These are phyloP conservation scores for Hypomontagnella monticulosa DNA, from an alignment of 495 filamentous ascomycete genomes.

Conservation along the genomic window DNA sequence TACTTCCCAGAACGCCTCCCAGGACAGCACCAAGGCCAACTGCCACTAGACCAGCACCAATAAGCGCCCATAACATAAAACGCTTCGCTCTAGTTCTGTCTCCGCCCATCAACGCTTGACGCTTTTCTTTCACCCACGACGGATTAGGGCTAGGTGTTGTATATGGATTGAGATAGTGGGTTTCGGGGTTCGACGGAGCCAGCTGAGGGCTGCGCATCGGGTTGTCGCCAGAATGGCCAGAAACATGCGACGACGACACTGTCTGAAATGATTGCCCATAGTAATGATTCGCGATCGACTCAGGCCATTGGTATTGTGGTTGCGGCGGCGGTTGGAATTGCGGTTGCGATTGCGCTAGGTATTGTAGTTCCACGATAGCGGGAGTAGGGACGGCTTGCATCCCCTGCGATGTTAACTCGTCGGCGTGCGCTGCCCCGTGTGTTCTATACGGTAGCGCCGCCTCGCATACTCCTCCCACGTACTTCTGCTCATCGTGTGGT, in stretches of 20 bases:
- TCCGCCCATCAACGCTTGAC: not conserved
- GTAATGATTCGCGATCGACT: slow-evolving; percentile 2
- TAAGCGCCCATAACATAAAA: slow-evolving; percentile 20
- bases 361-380: not conserved
- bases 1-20: slow-evolving; percentile 15
- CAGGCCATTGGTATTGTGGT: slow-evolving; percentile 7
- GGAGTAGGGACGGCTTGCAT: slow-evolving; percentile 11
- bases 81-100: slow-evolving; percentile 17
- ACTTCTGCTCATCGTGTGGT: slow-evolving; percentile 24
- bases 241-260: slow-evolving; percentile 18
- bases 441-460: slow-evolving; percentile 10
- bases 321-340: slow-evolving; percentile 4
- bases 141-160: not conserved
- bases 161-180: slow-evolving; percentile 10
- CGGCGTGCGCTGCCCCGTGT: slow-evolving; percentile 8
- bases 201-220: not conserved
- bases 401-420: slow-evolving; percentile 25
- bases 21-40: slow-evolving; percentile 11
- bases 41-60: slow-evolving; percentile 6
- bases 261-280: slow-evolving; percentile 28
- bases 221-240: slow-evolving; percentile 18
- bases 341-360: slow-evolving; percentile 3
- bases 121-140: slow-evolving; percentile 15
- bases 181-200: slow-evolving; percentile 13
- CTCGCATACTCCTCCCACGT: slow-evolving; percentile 10